phyloP scores from a whole-genome alignment of 306 rosid genomes.

The Lathyrus tuberosus region DNA sequence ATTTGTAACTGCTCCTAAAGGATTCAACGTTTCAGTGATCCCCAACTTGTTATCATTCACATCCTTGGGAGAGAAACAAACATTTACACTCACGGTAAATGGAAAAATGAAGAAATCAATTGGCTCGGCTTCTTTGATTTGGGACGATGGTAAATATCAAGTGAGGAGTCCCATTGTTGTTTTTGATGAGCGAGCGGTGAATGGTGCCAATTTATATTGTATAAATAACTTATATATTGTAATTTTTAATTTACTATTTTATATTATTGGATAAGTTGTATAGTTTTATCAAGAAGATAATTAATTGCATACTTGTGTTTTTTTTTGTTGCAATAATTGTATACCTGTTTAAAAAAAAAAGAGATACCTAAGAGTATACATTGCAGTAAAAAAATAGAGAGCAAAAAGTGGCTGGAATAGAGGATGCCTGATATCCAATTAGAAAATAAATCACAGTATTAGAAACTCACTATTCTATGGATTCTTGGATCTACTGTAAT shows the following conservation, averaged over 20 bases:
- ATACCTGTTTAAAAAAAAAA: no score
- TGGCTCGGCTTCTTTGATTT: background rate
- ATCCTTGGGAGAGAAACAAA: no score
- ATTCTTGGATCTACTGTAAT: no score
- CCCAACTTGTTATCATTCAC: no score
- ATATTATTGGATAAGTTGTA: background rate
- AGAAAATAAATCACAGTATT: no score
- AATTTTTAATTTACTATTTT: background rate
- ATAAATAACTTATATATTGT: background rate
- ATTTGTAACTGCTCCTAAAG: no score
- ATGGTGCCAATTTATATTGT: background rate
- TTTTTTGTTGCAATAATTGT: no score
- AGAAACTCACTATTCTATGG: no score
- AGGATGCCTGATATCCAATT: no score
- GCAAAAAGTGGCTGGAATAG: constrained; percentile 16
- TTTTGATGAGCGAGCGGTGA: background rate
- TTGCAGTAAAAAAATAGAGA: constrained; percentile 33
- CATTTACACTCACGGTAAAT: background rate
- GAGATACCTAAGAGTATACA: constrained; percentile 34
- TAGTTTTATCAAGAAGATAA: no score
- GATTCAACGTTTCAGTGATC: no score
- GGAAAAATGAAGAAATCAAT: background rate
- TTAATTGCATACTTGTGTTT: no score
- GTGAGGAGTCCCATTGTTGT: background rate
- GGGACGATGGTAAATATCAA: background rate